Conservation (phyloP, 768 basidiomycete genomes). For the Pleurotus djamor region DNA sequence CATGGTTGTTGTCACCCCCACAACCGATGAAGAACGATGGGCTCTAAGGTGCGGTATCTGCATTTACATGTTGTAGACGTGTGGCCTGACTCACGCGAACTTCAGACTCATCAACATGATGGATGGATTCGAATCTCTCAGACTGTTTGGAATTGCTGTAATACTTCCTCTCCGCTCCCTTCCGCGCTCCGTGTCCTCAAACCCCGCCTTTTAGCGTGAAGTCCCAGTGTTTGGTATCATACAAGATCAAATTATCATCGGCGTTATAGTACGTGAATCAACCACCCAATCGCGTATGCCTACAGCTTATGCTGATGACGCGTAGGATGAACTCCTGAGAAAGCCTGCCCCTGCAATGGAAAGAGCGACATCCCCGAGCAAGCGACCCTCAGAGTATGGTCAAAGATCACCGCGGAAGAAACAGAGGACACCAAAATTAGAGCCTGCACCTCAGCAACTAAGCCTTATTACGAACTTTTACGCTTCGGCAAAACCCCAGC, state of each 20-base stretch:
- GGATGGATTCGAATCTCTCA: conserved; percentile 54
- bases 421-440: conserved; percentile 16
- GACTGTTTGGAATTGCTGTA: conserved; percentile 49
- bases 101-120: conserved; percentile 74
- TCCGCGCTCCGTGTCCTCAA: neutral
- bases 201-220: conserved; percentile 55
- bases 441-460: neutral
- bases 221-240: conserved; percentile 81
- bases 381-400: neutral
- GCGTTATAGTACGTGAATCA: conserved; percentile 60
- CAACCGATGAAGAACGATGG: conserved; percentile 72
- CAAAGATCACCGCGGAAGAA: conserved; percentile 12
- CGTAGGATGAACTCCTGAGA: conserved; percentile 52
- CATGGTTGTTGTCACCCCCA: conserved; percentile 47
- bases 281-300: neutral
- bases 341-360: conserved; percentile 11
- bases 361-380: conserved; percentile 1
- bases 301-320: neutral
- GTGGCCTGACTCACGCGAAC: neutral
- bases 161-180: neutral
- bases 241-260: conserved; percentile 60
- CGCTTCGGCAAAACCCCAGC: neutral
- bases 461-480: neutral
- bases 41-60: conserved; percentile 56
- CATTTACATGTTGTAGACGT: neutral